Conservation (phyloP, 352 stramenopile genomes). For the Globisporangium echinulatum region DNA sequence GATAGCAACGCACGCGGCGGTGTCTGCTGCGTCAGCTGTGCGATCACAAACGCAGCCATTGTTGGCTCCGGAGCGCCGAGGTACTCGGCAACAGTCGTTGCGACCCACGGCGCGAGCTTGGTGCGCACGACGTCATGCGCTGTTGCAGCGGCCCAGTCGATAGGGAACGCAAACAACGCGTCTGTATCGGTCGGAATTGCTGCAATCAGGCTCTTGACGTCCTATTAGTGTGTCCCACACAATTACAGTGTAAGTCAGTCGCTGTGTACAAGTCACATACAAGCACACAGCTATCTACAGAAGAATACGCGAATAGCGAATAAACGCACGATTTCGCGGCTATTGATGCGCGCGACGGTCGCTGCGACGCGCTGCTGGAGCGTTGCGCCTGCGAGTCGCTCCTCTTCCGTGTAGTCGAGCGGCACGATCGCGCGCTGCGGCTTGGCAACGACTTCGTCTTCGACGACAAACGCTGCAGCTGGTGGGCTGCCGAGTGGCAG, state of each 20-base stretch:
- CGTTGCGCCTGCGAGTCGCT: slow-evolving; percentile 18
- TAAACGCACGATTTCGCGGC: slow-evolving; percentile 18
- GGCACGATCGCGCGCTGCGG: slow-evolving; percentile 34
- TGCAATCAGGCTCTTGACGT: slow-evolving; percentile 36
- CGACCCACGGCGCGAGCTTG: slow-evolving; percentile 42
- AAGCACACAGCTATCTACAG: neutral
- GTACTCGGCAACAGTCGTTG: slow-evolving; percentile 48
- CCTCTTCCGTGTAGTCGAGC: slow-evolving; percentile 49
- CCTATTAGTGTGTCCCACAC: slow-evolving; percentile 8
- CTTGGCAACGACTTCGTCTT: slow-evolving; percentile 35
- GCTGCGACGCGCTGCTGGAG: slow-evolving; percentile 23
- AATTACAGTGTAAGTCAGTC: neutral
- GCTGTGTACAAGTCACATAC: no score
- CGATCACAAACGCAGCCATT: slow-evolving; percentile 39
- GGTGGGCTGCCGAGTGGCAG: slow-evolving; percentile 2
- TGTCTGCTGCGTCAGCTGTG: slow-evolving; percentile 25
- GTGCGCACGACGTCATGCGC: slow-evolving; percentile 22
- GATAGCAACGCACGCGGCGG: slow-evolving; percentile 22
- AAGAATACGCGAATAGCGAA: neutral
- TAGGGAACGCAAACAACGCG: slow-evolving; percentile 29
- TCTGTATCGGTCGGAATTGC: slow-evolving; percentile 33
- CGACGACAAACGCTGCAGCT: slow-evolving; percentile 24
- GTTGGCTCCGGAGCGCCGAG: slow-evolving; percentile 40
- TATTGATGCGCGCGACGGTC: slow-evolving; percentile 33
- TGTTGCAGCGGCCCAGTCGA: slow-evolving; percentile 33